Base-by-base conservation (phyloP, 192 early-diverging fungal species). In the Neocallimastix lanati region DNA sequence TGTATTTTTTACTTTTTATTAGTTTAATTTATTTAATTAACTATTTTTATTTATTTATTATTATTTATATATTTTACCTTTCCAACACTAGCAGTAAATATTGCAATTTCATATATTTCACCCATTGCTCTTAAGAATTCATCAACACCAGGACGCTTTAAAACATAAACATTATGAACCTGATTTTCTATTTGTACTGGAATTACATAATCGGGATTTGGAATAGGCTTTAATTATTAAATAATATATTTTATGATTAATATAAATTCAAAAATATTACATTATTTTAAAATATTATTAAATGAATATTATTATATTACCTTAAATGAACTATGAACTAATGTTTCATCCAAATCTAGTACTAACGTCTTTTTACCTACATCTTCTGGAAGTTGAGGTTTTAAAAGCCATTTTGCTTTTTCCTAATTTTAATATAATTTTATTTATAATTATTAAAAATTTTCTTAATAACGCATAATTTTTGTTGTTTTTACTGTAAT, bases 291-390 rank as follows among this genome's bases (percentile, higher is more conserved):
- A 35, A 35, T n/a, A n/a, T n/a, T n/a, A n/a, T n/a, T n/a, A n/a
- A n/a, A n/a, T n/a, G n/a, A n/a, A n/a, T n/a, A n/a, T 37, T 7
- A 37, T 50, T 50, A 16, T n/a, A n/a, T 29, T 76, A 79, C 79
- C 89, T 94, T 94, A 89, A 99, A 98, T 28, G 95, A 96, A 84
- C 93, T 94, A 84, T 99, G 97, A 28, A 99, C 95, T 18, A 99
- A 89, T 0, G 97, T 99, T 82, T 99, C 97, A 86, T 99, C 97
- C 80, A 97, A 86, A 86, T 99, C 97, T 38, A 99, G 89, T 25
- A 99, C 97, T 30, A 99, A 88, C 81, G 95, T 96, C 82, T 98
- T 99, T 83, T 90, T 90, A 12, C 92, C 92, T 40, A 78, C 78
- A 79, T 94, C 91, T 79, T 89, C 86, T 13, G 88, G 84, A 29